Evolutionary conservation across 140 eudicot genomes (phyloP).

Genomic region (Ambrosia hybrid): DNA sequence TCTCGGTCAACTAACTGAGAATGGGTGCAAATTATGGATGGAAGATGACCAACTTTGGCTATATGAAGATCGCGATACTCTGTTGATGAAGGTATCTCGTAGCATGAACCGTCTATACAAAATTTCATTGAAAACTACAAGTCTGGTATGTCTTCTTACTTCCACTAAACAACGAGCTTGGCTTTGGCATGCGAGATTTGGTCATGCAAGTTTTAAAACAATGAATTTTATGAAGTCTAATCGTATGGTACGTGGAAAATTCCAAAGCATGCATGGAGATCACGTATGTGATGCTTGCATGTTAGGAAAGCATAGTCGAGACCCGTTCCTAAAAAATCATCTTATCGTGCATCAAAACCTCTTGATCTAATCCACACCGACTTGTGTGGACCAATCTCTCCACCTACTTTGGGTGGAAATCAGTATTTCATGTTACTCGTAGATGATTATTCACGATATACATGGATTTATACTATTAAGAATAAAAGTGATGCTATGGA

Average conservation of each 20-base stretch:
- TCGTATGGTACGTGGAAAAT: neutral
- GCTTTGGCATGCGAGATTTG: neutral
- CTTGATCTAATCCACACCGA: neutral
- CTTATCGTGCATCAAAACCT: neutral
- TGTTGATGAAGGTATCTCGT: too few species aligned
- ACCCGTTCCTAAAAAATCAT: neutral
- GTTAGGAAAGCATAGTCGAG: neutral
- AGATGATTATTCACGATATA: neutral
- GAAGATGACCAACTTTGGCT: neutral
- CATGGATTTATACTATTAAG: neutral
- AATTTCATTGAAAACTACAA: neutral
- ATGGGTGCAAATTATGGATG: neutral
- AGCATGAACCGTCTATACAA: neutral
- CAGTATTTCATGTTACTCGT: neutral
- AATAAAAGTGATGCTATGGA: neutral
- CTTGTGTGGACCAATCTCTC: neutral
- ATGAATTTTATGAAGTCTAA: neutral
- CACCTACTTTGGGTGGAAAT: neutral
- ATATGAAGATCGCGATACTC: too few species aligned
- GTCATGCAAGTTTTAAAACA: neutral
- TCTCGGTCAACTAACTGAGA: neutral
- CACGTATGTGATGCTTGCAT: neutral
- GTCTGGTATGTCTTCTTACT: neutral
- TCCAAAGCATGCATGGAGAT: neutral
- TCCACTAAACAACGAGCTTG: neutral